A percentile compares a stretch with the other conserved stretches of the same genome.
These are phyloP conservation scores for Podochytrium sp. DNA, from an alignment of 192 early-diverging fungal species.

Conservation along the genomic window DNA sequence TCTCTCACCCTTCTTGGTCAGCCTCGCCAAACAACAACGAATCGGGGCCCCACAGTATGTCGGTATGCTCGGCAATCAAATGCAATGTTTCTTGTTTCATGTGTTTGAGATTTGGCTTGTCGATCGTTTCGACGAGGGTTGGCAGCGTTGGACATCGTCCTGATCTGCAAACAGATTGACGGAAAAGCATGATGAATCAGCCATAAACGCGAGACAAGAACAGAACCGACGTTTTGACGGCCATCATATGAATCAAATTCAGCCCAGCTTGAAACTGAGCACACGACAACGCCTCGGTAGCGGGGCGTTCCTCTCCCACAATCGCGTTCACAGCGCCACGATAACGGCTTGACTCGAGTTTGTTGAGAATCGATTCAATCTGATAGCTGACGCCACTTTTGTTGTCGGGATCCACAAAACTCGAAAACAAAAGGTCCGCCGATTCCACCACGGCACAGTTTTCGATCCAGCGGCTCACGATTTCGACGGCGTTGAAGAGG, in stretches of 20 bases:
- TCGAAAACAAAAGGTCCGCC: not conserved
- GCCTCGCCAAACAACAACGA: slow-evolving; percentile 6
- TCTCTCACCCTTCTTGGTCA: not conserved
- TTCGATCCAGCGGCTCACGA: not conserved
- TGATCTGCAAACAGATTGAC: not conserved
- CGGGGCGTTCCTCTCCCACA: no score
- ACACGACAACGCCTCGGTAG: no score
- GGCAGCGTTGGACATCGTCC: slow-evolving; percentile 12
- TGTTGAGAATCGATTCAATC: not conserved
- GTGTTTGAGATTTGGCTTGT: not conserved
- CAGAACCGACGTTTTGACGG: not conserved
- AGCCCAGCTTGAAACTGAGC: slow-evolving; percentile 9
- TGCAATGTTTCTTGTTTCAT: not conserved
- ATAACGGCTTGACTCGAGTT: not conserved
- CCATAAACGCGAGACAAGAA: slow-evolving; percentile 9
- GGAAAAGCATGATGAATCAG: not conserved
- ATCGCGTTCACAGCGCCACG: not conserved
- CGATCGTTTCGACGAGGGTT: not conserved
- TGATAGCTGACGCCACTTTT: not conserved
- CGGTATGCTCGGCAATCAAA: not conserved
- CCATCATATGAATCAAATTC: not conserved
- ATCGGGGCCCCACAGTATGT: slow-evolving; percentile 6
- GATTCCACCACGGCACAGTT: not conserved
- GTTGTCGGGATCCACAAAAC: not conserved
- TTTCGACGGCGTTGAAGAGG: not conserved